Evolutionary conservation across 2,329 filamentous ascomycete species (phyloP).

Genomic region (Capronia americana): DNA sequence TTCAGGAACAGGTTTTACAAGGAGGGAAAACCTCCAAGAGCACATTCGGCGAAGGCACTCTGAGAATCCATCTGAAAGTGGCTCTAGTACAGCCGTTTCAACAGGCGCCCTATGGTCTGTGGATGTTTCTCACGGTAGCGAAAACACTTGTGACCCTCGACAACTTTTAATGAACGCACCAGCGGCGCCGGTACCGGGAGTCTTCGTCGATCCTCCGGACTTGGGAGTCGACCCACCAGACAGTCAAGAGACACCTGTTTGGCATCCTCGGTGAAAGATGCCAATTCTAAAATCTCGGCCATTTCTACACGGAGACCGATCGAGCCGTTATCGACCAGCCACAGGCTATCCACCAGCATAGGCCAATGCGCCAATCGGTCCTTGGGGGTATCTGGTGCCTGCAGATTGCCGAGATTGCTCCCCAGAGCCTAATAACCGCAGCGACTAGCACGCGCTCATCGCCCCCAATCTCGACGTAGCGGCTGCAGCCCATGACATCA

Average conservation of each 20-base stretch:
- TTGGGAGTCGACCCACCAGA: not conserved
- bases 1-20: constrained; percentile 85
- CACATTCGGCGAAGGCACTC: constrained; percentile 88
- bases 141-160: constrained; percentile 12
- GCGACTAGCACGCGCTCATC: too few species aligned
- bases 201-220: not conserved
- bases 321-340: too few species aligned
- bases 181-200: not conserved
- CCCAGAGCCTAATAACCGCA: too few species aligned
- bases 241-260: constrained; percentile 10
- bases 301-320: too few species aligned
- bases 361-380: too few species aligned
- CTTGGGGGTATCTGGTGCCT: too few species aligned
- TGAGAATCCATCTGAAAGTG: constrained; percentile 8
- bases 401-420: too few species aligned
- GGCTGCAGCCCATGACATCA: constrained; percentile 9
- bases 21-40: constrained; percentile 92
- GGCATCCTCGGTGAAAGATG: constrained; percentile 10
- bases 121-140: constrained; percentile 1
- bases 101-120: not conserved
- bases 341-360: too few species aligned
- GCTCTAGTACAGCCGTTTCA: constrained; percentile 8
- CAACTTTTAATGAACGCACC: not conserved
- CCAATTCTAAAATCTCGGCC: too few species aligned
- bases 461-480: not conserved